Percentiles rank a stretch among this genome's conserved stretches.
Conservation (phyloP, 371 early-diverging fungal genomes). For the Mortierella sp. region DNA sequence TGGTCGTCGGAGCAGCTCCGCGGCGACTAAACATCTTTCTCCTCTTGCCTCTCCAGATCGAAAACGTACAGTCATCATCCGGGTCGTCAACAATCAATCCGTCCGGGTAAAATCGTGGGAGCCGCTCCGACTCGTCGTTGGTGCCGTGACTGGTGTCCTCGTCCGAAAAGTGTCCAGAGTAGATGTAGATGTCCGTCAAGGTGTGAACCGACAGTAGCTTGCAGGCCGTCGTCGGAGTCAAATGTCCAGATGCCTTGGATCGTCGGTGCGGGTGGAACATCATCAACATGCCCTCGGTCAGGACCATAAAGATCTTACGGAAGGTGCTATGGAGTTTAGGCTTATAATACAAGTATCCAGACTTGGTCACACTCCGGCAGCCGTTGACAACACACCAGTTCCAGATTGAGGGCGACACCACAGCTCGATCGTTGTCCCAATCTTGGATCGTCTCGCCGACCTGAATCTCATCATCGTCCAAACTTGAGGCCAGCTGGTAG, state of each 20-base stretch:
- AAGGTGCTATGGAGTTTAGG: constrained; percentile 64
- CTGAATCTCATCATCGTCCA: constrained; percentile 51
- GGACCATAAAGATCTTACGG: constrained; percentile 66
- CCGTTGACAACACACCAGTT: constrained; percentile 65
- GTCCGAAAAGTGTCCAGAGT: constrained; percentile 64
- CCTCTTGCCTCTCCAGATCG: constrained; percentile 67
- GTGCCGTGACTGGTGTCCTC: constrained; percentile 53
- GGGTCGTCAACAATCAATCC: constrained; percentile 66
- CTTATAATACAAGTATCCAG: constrained; percentile 69
- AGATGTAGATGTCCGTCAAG: constrained; percentile 67
- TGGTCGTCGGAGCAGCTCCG: constrained; percentile 20
- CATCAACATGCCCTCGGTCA: constrained; percentile 64
- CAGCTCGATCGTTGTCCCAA: constrained; percentile 41
- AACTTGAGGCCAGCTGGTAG: constrained; percentile 28
- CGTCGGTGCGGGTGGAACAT: constrained; percentile 64
- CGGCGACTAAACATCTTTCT: constrained; percentile 59
- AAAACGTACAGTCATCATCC: constrained; percentile 66
- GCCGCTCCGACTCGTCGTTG: constrained; percentile 47
- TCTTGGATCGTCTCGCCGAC: constrained; percentile 43
- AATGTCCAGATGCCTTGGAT: constrained; percentile 46
- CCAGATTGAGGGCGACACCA: constrained; percentile 69
- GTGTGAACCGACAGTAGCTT: constrained; percentile 61
- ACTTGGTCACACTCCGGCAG: constrained; percentile 62
- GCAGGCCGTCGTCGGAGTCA: constrained; percentile 55
- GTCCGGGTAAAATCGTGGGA: constrained; percentile 63